Percentiles rank a stretch among this genome's conserved stretches.
These are phyloP conservation scores for Trichoderma reesei DNA, from an alignment of 495 filamentous ascomycete genomes.

Conservation along the genomic window DNA sequence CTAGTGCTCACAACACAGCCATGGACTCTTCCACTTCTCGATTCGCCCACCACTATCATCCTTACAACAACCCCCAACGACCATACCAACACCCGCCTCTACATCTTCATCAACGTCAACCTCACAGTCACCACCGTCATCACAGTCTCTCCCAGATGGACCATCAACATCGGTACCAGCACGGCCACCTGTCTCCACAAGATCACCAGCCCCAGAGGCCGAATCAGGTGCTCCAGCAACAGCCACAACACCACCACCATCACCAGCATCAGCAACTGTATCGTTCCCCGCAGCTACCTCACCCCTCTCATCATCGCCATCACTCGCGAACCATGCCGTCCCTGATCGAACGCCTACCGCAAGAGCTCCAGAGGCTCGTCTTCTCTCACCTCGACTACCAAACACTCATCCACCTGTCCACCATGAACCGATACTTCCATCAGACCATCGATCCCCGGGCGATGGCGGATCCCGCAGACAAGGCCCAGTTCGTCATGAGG, in stretches of 20 bases:
- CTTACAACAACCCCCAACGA: not conserved
- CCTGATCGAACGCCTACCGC: slow-evolving; percentile 9
- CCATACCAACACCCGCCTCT: too few relatives aligned
- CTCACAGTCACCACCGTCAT: not conserved
- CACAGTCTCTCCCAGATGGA: not conserved
- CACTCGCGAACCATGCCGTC: not conserved
- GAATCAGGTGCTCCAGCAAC: not conserved
- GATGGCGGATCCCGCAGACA: slow-evolving; percentile 11
- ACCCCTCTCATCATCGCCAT: not conserved
- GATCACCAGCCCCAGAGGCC: not conserved
- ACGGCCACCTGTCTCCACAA: not conserved
- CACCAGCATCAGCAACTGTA: not conserved
- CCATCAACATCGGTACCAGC: not conserved
- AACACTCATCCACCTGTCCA: slow-evolving; percentile 10
- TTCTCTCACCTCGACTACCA: slow-evolving; percentile 10
- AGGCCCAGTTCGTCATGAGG: slow-evolving; percentile 14
- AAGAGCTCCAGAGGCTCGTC: slow-evolving; percentile 4
- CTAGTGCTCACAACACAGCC: not conserved
- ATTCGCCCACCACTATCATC: not conserved
- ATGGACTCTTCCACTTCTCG: not conserved
- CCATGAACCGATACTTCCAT: slow-evolving; percentile 9
- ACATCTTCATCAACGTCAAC: not conserved
- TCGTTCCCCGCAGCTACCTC: not conserved
- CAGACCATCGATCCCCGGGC: slow-evolving; percentile 5
- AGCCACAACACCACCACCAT: not conserved